Percentiles rank a stretch among this genome's conserved stretches.
Evolutionary conservation across 2,329 filamentous ascomycete genomes (phyloP).

Genomic region (Pseudogymnoascus sp.): DNA sequence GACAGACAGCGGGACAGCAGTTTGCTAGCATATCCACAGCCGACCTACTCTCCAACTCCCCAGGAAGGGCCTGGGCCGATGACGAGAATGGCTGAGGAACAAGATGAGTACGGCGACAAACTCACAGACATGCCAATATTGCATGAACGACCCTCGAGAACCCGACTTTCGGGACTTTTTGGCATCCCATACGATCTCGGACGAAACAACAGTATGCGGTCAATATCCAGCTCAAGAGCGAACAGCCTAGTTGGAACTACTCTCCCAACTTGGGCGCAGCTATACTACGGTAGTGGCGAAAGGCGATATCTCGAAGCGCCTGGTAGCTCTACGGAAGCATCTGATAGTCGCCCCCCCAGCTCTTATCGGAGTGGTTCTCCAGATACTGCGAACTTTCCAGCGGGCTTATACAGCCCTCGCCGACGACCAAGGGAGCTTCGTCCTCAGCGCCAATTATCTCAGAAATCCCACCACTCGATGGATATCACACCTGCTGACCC

Average conservation of each 20-base stretch:
- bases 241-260: slow-evolving; percentile 34
- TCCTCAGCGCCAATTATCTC: slow-evolving; percentile 20
- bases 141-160: slow-evolving; percentile 44
- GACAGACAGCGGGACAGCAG: slow-evolving; percentile 18
- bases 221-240: slow-evolving; percentile 33
- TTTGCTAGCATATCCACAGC: slow-evolving; percentile 42
- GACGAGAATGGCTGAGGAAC: slow-evolving; percentile 44
- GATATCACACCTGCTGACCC: slow-evolving; percentile 34
- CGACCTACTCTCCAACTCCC: slow-evolving; percentile 34
- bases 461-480: slow-evolving; percentile 29
- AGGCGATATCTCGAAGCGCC: slow-evolving; percentile 39
- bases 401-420: slow-evolving; percentile 38
- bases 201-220: slow-evolving; percentile 27
- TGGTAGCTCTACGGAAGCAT: slow-evolving; percentile 22
- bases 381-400: slow-evolving; percentile 40
- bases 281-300: slow-evolving; percentile 65
- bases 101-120: slow-evolving; percentile 57
- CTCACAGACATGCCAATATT: slow-evolving; percentile 50
- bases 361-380: slow-evolving; percentile 41
- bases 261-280: slow-evolving; percentile 41
- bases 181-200: slow-evolving; percentile 36
- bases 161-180: slow-evolving; percentile 44
- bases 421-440: slow-evolving; percentile 36
- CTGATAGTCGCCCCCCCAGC: slow-evolving; percentile 39
- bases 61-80: slow-evolving; percentile 28